Percentiles rank a stretch among this genome's conserved stretches.
Evolutionary conservation across 305 asterid species (phyloP).

Genomic region (Salvia sclarea): DNA sequence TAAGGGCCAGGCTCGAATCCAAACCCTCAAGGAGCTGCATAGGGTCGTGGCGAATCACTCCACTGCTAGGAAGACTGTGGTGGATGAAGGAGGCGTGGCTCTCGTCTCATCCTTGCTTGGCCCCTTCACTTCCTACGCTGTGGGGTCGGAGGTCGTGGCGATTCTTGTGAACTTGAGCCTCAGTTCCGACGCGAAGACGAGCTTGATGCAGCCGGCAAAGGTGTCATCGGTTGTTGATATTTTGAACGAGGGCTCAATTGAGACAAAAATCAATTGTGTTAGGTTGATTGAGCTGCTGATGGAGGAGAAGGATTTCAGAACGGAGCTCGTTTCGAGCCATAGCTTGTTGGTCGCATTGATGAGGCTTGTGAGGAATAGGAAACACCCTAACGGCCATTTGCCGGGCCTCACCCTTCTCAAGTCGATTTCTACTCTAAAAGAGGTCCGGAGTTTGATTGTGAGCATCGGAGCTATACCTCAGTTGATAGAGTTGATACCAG

Average conservation of each 20-base stretch:
- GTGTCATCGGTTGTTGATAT: conserved; percentile 54
- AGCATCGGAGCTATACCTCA: conserved; percentile 60
- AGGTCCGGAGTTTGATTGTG: conserved; percentile 46
- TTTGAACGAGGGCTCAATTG: conserved; percentile 55
- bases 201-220: conserved; percentile 60
- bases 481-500: conserved; percentile 47
- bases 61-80: conserved; percentile 53
- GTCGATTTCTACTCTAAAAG: conserved; percentile 39
- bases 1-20: conserved; percentile 59
- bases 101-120: conserved; percentile 57
- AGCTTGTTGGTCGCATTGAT: conserved; percentile 58
- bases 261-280: conserved; percentile 55
- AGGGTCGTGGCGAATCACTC: conserved; percentile 44
- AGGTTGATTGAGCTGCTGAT: conserved; percentile 45
- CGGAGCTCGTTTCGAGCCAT: conserved; percentile 54
- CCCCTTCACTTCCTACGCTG: conserved; percentile 62
- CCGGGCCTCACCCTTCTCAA: conserved; percentile 55
- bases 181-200: conserved; percentile 39
- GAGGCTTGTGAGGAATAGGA: conserved; percentile 61
- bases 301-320: conserved; percentile 51
- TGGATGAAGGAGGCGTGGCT: conserved; percentile 56
- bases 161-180: conserved; percentile 52
- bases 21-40: conserved; percentile 54
- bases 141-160: conserved; percentile 56
- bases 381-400: conserved; percentile 49